phyloP scores from a whole-genome alignment of 441 rosid genomes.

The Mallotus repandus region DNA sequence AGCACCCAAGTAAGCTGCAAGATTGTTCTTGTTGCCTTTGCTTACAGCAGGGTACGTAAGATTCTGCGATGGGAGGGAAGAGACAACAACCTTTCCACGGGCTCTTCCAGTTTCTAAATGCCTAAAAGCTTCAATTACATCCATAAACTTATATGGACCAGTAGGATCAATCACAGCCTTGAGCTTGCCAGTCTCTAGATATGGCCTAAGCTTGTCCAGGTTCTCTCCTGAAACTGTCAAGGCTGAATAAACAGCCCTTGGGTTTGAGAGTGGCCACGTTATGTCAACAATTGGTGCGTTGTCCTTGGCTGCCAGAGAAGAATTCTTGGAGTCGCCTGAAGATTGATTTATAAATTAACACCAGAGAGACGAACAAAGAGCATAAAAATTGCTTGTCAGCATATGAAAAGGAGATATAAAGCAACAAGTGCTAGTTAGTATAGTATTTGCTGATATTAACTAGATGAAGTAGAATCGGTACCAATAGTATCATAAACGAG shows the following conservation, averaged over 20 bases:
- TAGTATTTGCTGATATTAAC: background rate
- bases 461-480: background rate
- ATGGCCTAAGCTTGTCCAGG: slow-evolving; percentile 34
- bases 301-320: slow-evolving; percentile 43
- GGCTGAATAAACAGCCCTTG: slow-evolving; percentile 43
- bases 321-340: slow-evolving; percentile 42
- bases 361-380: background rate
- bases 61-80: slow-evolving; percentile 28
- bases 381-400: no score
- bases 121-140: slow-evolving; percentile 42
- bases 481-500: slow-evolving; percentile 46
- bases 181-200: slow-evolving; percentile 40
- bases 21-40: slow-evolving; percentile 10
- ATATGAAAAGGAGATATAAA: background rate
- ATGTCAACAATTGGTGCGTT: slow-evolving; percentile 43
- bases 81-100: slow-evolving; percentile 41
- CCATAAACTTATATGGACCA: slow-evolving; percentile 36
- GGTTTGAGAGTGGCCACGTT: slow-evolving; percentile 50
- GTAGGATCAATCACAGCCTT: slow-evolving; percentile 42
- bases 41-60: background rate
- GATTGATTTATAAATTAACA: background rate
- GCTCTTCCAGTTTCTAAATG: slow-evolving; percentile 47
- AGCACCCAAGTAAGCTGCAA: background rate
- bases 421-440: background rate
- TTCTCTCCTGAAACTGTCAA: slow-evolving; percentile 40